Percentiles rank a stretch among this genome's conserved stretches.
Evolutionary conservation across 345 rosid species (phyloP).

Genomic region (Cardamine occulta): DNA sequence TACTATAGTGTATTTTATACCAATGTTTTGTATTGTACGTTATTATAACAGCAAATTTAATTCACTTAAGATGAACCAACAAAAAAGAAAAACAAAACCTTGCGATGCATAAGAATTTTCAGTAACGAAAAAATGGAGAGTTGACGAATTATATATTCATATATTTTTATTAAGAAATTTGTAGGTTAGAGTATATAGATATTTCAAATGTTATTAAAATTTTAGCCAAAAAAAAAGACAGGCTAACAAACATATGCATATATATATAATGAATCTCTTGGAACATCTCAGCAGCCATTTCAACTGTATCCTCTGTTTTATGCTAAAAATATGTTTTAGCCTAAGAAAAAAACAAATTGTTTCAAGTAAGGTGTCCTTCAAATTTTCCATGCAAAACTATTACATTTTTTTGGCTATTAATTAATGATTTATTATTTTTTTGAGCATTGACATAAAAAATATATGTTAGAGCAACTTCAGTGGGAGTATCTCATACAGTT

Average conservation of each 20-base stretch:
- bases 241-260: not conserved
- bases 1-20: slow-evolving; percentile 2
- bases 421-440: too few relatives aligned
- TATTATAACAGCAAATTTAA: not conserved
- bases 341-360: not conserved
- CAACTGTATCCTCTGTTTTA: not conserved
- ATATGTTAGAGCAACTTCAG: too few relatives aligned
- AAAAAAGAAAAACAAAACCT: not conserved
- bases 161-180: not conserved
- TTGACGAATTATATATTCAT: slow-evolving; percentile 6
- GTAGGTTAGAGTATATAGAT: not conserved
- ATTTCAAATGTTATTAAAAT: not conserved
- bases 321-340: not conserved
- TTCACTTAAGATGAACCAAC: slow-evolving; percentile 12
- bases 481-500: too few relatives aligned
- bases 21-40: not conserved
- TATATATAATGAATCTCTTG: not conserved
- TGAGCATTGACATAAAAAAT: too few relatives aligned
- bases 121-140: slow-evolving; percentile 21
- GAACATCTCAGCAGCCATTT: not conserved
- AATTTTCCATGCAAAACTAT: not conserved
- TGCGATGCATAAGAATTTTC: not conserved
- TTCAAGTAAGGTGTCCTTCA: not conserved
- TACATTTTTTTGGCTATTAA: not conserved
- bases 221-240: not conserved